phyloP scores from a whole-genome alignment of 2,329 filamentous ascomycete genomes.

The Lasiodiplodia sp. region DNA sequence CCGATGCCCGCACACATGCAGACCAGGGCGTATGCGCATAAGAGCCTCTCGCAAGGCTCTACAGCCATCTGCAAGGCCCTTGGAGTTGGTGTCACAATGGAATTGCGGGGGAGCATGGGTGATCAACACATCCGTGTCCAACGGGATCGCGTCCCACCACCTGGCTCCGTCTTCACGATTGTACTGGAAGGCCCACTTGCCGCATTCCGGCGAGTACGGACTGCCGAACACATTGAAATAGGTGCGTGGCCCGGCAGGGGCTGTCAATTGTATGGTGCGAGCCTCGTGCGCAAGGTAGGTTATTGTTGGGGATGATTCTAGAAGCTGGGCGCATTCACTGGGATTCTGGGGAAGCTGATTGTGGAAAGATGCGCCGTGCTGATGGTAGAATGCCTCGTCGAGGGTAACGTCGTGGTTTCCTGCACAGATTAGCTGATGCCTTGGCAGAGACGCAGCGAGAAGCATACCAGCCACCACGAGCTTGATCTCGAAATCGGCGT shows the following conservation, averaged over 20 bases:
- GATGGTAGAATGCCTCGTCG: constrained; percentile 66
- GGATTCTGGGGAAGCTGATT: constrained; percentile 63
- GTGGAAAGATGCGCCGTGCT: constrained; percentile 63
- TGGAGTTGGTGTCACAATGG: constrained; percentile 60
- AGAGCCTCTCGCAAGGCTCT: constrained; percentile 64
- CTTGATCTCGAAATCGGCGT: constrained; percentile 72
- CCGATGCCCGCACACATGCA: constrained; percentile 76
- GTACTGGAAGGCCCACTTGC: constrained; percentile 75
- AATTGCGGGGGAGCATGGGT: constrained; percentile 73
- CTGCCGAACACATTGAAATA: constrained; percentile 74
- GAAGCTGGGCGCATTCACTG: constrained; percentile 60
- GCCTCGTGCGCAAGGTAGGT: constrained; percentile 70
- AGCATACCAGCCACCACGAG: constrained; percentile 70
- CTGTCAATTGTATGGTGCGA: constrained; percentile 61
- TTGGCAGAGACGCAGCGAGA: constrained; percentile 6
- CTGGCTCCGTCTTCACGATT: constrained; percentile 47
- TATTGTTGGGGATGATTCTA: constrained; percentile 60
- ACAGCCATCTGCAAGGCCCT: constrained; percentile 59
- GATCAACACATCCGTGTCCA: constrained; percentile 69
- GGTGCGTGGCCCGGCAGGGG: constrained; percentile 63
- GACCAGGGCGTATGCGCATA: constrained; percentile 66
- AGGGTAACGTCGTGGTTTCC: constrained; percentile 80
- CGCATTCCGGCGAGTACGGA: constrained; percentile 65
- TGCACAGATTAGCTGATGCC: constrained; percentile 40
- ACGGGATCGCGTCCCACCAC: constrained; percentile 69